Percentiles rank a stretch among this genome's conserved stretches.
phyloP scores from a whole-genome alignment of 768 basidiomycete species.

The Naematelia encephala region DNA sequence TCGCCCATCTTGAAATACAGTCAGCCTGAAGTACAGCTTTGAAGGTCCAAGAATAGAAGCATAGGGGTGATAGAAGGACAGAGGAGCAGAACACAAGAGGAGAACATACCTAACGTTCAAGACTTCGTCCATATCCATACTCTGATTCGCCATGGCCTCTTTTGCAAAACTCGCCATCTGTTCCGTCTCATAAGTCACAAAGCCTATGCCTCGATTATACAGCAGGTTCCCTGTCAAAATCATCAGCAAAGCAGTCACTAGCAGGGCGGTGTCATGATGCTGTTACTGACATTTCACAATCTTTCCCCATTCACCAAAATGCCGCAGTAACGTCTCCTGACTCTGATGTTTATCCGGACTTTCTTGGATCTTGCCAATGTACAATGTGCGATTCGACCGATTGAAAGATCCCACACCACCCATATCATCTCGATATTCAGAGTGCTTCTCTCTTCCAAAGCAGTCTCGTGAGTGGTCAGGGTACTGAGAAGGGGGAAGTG shows the following conservation, averaged over 20 bases:
- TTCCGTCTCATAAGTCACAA: constrained; percentile 90
- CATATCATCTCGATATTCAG: constrained; percentile 98
- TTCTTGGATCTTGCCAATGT: constrained; percentile 90
- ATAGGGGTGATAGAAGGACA: background rate
- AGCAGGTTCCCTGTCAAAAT: constrained; percentile 70
- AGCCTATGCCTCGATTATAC: constrained; percentile 91
- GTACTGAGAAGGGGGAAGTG: constrained; percentile 58
- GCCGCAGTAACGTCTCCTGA: constrained; percentile 81
- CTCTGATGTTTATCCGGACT: constrained; percentile 65
- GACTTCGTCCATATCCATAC: constrained; percentile 93
- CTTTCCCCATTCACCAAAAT: constrained; percentile 94
- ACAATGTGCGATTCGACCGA: constrained; percentile 87
- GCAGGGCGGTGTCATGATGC: too few species aligned
- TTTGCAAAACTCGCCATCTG: constrained; percentile 90
- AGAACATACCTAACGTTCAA: constrained; percentile 73
- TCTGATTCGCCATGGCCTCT: constrained; percentile 98
- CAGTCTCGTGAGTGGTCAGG: constrained; percentile 92
- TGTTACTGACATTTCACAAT: constrained; percentile 81
- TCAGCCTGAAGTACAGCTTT: constrained; percentile 3
- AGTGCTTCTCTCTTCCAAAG: constrained; percentile 93
- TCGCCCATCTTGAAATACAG: constrained; percentile 84
- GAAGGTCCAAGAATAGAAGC: too few species aligned
- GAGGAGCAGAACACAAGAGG: background rate
- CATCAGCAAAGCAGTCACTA: background rate
- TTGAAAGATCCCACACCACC: constrained; percentile 97